Evolutionary conservation across 495 filamentous ascomycete species (phyloP), one percentile per base, ranked within the genome.

Genomic region (Penicillium roqueforti): DNA sequence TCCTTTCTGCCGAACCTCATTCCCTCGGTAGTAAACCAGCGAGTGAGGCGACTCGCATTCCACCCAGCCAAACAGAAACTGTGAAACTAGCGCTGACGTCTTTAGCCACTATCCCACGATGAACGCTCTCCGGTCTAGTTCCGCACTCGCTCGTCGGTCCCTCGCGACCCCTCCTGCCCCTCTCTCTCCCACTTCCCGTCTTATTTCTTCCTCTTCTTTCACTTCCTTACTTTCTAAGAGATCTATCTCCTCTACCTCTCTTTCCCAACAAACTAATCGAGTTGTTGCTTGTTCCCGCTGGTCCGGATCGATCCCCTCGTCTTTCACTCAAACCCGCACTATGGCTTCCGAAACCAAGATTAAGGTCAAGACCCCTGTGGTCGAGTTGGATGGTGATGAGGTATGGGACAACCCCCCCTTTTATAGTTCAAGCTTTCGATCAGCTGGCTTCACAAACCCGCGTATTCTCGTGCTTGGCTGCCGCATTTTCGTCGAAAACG

Each of bases 321-420:
- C 63, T 52, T 52, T 63, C 41, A 64, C 57, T 48, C 71, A 75
- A 70, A 57, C 55, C 60, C 74, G 74, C 72, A 76, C 62, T 43
- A 76, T 77, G 74, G 70, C 74, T 53, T 68, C 72, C 58, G 70
- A 75, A 57, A 59, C 46, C 57, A 96, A 95, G 84, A 97, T 97
- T 79, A 89, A 93, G 80, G 92, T 97, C 69, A 87, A 92, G 83
- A 97, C 95, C 74, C 93, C 93, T 54, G 84, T 98, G 66, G 93
- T 98, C 72, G 89, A 92, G 73, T 80, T 98, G 67, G 93, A 98
- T 72, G 93, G 93, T 63, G 93, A 98, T 80, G 93, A 98, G 77
- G 76, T 79, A 74, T 53, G 74, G 59, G 26, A 3, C 23, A 38
- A 16, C 34, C 59, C 43, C 55, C 38, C 55, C 37, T 61, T 63